These are phyloP conservation scores for Xylaria curta DNA, from an alignment of 495 filamentous ascomycete species.

Conservation along the genomic window DNA sequence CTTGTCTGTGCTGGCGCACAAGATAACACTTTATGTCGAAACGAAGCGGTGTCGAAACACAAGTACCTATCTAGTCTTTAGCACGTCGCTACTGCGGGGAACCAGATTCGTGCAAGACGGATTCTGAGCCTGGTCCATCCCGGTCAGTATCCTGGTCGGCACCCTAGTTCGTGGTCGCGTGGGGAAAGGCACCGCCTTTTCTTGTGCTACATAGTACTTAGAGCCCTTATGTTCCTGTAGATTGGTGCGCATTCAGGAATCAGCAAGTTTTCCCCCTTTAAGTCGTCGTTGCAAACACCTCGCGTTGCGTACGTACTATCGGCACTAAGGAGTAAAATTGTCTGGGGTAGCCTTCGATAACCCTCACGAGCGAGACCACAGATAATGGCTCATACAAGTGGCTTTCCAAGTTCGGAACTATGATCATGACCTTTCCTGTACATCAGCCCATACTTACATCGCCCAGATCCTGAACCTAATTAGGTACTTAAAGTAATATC, in stretches of 20 bases:
- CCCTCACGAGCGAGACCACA: not conserved
- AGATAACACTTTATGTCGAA: not conserved
- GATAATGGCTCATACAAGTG: not conserved
- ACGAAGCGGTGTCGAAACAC: not conserved
- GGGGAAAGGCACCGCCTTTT: slow-evolving; percentile 3
- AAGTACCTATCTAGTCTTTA: not conserved
- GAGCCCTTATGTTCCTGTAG: not conserved
- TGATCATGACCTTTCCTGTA: not conserved
- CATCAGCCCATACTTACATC: not conserved
- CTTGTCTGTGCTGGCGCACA: not conserved
- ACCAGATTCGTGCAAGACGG: not conserved
- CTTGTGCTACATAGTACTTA: not conserved
- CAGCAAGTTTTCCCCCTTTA: slow-evolving; percentile 13
- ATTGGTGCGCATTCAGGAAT: slow-evolving; percentile 8
- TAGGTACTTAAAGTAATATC: not conserved
- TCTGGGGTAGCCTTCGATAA: not conserved
- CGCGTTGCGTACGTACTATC: not conserved
- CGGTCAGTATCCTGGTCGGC: not conserved
- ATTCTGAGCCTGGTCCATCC: not conserved
- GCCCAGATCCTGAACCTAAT: not conserved
- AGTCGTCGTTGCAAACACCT: not conserved
- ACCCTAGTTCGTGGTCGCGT: not conserved
- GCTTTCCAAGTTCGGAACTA: not conserved
- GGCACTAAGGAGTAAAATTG: not conserved
- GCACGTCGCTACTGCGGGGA: slow-evolving; percentile 11